Evolutionary conservation across 257 asterid species (phyloP), one percentile per base, ranked within the genome.

Genomic region (Hygrophila difformis): DNA sequence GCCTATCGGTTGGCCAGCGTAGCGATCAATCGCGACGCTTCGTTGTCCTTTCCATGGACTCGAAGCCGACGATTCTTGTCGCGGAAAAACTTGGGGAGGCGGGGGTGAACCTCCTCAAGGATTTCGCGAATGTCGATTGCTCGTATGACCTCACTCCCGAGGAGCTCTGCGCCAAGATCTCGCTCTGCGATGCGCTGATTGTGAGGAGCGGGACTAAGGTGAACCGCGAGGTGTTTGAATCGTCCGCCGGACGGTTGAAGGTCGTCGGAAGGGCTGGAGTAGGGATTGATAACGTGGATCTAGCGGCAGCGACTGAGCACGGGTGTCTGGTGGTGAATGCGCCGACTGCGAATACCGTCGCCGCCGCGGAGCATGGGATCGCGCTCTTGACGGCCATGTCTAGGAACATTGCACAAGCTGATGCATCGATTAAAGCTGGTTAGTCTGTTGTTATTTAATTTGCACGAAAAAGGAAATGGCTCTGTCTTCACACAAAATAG

Each of bases 351-450:
- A 81, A 81, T 21, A 81, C 93, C 20, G 69, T 81, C 58, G 93
- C 93, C 13, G 93, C 87, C 0, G 93, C 93, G 0, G 93, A 81
- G 53, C 93, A 81, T 38, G 87, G 77, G 19, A 77, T 81, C 39
- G 84, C 93, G 31, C 44, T 81, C 38, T 68, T 81, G 2, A 63
- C 84, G 18, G 56, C 73, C 41, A 81, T 81, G 93, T 83, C 84
- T 12, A 69, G 93, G 18, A 81, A 77, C 47, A 77, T 81, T 40
- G 77, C 87, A 31, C 93, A 81, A 57, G 66, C 87, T 16, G 93
- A 81, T 57, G 93, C 93, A 6, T 81, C 93, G 62, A 74, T 73
- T 72, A 81, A 81, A 71, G 74, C 79, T 48, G 93, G 93, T 80
- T 60, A 33, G 37, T 33, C 37, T 5, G 10, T 10, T 10, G 37